These are phyloP conservation scores for Incumbomyces lentus DNA, from an alignment of 2,329 filamentous ascomycete species.

Conservation along the genomic window DNA sequence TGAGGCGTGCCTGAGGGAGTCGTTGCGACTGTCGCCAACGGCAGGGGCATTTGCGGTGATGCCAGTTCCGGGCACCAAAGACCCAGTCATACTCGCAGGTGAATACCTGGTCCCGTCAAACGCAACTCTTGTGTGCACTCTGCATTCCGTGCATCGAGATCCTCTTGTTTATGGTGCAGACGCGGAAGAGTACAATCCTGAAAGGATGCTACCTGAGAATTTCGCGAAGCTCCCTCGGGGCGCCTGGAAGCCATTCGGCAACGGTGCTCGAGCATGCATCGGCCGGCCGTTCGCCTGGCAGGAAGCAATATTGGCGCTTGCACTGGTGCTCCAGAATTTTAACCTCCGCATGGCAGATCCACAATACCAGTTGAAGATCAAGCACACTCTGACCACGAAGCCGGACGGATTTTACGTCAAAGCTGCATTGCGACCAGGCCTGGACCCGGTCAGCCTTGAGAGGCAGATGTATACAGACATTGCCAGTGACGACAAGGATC, in stretches of 20 bases:
- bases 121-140: constrained; percentile 40
- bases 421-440: constrained; percentile 43
- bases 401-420: constrained; percentile 52
- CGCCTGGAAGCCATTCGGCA: constrained; percentile 65
- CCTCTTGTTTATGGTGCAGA: constrained; percentile 55
- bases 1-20: constrained; percentile 55
- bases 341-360: constrained; percentile 55
- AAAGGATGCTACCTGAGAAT: constrained; percentile 60
- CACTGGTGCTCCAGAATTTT: constrained; percentile 61
- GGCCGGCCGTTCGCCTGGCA: constrained; percentile 67
- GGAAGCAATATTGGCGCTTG: constrained; percentile 53
- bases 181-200: constrained; percentile 56
- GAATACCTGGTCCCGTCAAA: constrained; percentile 50
- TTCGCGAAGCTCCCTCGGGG: constrained; percentile 56
- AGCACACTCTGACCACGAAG: constrained; percentile 31
- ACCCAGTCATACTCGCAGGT: constrained; percentile 34
- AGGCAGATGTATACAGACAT: constrained; percentile 23
- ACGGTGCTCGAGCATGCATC: constrained; percentile 60
- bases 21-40: constrained; percentile 52
- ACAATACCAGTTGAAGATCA: constrained; percentile 30
- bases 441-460: constrained; percentile 36
- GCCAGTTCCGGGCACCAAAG: constrained; percentile 25
- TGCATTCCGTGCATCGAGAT: constrained; percentile 51
- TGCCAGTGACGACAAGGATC: neutral
- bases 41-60: constrained; percentile 49